These are phyloP conservation scores for Kitagawia praeruptora DNA, from an alignment of 129 eudicot genomes.

Conservation along the genomic window DNA sequence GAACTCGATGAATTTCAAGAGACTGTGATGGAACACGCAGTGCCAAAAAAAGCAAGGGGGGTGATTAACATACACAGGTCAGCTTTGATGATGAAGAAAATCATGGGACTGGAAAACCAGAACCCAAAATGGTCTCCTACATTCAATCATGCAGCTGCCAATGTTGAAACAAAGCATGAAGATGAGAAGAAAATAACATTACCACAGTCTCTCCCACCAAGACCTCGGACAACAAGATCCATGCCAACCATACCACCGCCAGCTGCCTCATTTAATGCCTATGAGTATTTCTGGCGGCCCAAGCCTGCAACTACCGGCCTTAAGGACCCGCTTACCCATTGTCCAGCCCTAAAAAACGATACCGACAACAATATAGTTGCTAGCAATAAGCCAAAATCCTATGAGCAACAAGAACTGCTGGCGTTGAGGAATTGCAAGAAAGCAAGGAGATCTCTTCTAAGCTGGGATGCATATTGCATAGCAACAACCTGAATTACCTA, in stretches of 20 bases:
- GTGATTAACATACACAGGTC: slow-evolving; percentile 35
- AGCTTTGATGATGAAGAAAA: slow-evolving; percentile 33
- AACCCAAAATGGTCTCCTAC: slow-evolving; percentile 40
- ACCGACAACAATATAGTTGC: background rate
- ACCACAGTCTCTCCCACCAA: slow-evolving; percentile 40
- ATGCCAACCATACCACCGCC: slow-evolving; percentile 30
- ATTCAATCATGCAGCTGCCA: slow-evolving; percentile 21
- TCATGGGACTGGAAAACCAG: slow-evolving; percentile 30
- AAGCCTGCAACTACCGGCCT: slow-evolving; percentile 29
- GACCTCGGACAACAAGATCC: slow-evolving; percentile 23
- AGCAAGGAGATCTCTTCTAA: slow-evolving; percentile 40
- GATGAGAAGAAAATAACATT: background rate
- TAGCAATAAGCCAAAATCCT: slow-evolving; percentile 7
- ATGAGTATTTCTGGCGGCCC: slow-evolving; percentile 73
- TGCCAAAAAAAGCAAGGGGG: slow-evolving; percentile 22
- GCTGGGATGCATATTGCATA: slow-evolving; percentile 84
- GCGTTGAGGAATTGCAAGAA: slow-evolving; percentile 55
- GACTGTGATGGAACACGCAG: slow-evolving; percentile 11
- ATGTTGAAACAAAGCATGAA: background rate
- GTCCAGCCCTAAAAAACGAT: slow-evolving; percentile 27
- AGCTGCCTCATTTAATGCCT: slow-evolving; percentile 45
- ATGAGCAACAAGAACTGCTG: slow-evolving; percentile 40
- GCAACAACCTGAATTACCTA: slow-evolving; percentile 51
- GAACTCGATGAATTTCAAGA: background rate
- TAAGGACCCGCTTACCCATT: slow-evolving; percentile 23